Base-by-base conservation (phyloP, 345 rosid genomes). In the Syzygium aromaticum region DNA sequence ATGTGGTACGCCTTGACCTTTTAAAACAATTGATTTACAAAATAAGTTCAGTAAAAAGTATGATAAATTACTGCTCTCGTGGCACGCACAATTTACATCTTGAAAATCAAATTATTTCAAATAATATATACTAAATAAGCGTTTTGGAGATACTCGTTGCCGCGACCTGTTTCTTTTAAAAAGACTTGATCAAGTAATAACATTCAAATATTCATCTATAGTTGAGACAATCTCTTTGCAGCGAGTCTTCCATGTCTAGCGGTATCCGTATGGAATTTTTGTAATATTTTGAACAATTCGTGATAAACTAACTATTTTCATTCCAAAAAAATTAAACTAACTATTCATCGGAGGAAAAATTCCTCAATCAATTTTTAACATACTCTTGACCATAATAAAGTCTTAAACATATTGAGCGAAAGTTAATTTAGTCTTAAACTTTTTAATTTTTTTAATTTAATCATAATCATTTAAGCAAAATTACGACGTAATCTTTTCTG, bases 361-460 rank as follows among this genome's bases (percentile, higher is more conserved):
- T 67, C 33, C 13, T 8, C 78, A 17, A 33, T 2, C 23, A 1
- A 13, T 67, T 14, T 23, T 67, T 16, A 17, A 8, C 23, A 3
- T 19, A 30, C 17, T 40, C 43, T 40, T 4, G 43, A 40, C 43
- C 43, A 40, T 4, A 4, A 0, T 40, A 40, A 40, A 40, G 5
- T 40, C 43, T 40, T 40, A 40, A 40, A 40, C 43, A 40, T 40
- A 40, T 40, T 38, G 1, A 3, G 17, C 1, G 19, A 5, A 67
- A 2, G 11, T 33, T 25, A 33, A 33, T 67, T 33, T 0, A 67
- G 14, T 8, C 6, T 4, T 11, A 67, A 30, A 8, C 4, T 33
- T 67, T 67, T 28, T 0, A 2, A 28, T 28, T 3, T 64, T 15
- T 0, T 0, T 2, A 33, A 1, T 4, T 17, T 17, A 1, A 0